These are phyloP conservation scores for Boletus rubropictus DNA, from an alignment of 768 basidiomycete genomes.

Conservation along the genomic window DNA sequence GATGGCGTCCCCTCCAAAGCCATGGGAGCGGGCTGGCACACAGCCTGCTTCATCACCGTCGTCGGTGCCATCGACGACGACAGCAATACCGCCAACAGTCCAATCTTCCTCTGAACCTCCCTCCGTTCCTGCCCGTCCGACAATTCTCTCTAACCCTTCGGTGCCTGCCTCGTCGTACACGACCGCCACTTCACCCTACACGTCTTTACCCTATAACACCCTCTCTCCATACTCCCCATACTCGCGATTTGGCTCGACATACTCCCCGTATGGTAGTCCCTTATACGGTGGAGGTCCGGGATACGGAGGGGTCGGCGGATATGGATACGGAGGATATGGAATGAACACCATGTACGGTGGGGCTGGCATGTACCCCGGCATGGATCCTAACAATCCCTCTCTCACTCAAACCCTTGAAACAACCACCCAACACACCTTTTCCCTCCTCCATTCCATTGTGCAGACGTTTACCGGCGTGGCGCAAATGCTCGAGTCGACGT, in stretches of 20 bases:
- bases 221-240: constrained; percentile 45
- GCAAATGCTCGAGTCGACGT: constrained; percentile 96
- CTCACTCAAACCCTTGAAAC: constrained; percentile 85
- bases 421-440: constrained; percentile 89
- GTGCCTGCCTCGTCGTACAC: constrained; percentile 32
- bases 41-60: constrained; percentile 29
- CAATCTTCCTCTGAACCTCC: constrained; percentile 33
- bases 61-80: constrained; percentile 15
- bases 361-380: constrained; percentile 34
- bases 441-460: constrained; percentile 90
- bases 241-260: constrained; percentile 32
- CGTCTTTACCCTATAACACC: constrained; percentile 41
- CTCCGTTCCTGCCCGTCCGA: constrained; percentile 58
- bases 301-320: constrained; percentile 42
- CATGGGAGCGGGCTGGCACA: constrained; percentile 68
- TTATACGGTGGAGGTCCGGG: constrained; percentile 30
- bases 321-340: constrained; percentile 43
- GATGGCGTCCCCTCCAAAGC: constrained; percentile 86
- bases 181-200: constrained; percentile 37
- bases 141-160: constrained; percentile 41
- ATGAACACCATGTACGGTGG: constrained; percentile 45
- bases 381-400: constrained; percentile 51
- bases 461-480: constrained; percentile 92
- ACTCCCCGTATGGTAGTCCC: constrained; percentile 32
- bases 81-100: constrained; percentile 18